phyloP scores from a whole-genome alignment of 106 monocot species.

The Narthecium ossifragum region DNA sequence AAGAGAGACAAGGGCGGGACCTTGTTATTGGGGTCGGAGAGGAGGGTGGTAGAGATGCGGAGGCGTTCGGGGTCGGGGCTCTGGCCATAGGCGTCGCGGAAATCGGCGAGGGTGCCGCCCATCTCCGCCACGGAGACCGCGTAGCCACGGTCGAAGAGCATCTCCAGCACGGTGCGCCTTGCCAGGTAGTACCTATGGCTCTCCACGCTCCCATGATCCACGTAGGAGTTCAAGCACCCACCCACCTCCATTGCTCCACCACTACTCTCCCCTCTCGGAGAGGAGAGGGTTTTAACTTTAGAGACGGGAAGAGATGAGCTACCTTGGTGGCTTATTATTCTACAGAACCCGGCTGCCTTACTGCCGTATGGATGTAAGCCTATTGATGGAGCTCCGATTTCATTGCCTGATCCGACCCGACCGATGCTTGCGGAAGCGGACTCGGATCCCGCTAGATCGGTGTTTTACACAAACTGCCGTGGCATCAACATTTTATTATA shows the following conservation, averaged over 20 bases:
- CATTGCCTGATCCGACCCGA: too few species aligned
- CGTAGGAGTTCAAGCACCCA: slow-evolving; percentile 40
- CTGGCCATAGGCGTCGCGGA: slow-evolving; percentile 34
- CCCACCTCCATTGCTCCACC: slow-evolving; percentile 1
- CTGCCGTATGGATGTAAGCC: too few species aligned
- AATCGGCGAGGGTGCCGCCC: slow-evolving; percentile 36
- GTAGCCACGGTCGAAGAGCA: slow-evolving; percentile 89
- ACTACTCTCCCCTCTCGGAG: not conserved
- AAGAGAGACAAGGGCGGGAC: slow-evolving; percentile 4
- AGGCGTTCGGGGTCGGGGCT: slow-evolving; percentile 33
- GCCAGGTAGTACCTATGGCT: slow-evolving; percentile 79
- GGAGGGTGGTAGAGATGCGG: slow-evolving; percentile 26
- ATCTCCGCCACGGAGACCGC: slow-evolving; percentile 26
- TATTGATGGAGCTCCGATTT: too few species aligned
- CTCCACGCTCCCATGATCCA: slow-evolving; percentile 65
- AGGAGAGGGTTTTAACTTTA: too few species aligned
- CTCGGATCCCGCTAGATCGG: too few species aligned
- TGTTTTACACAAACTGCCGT: too few species aligned
- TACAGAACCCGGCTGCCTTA: too few species aligned
- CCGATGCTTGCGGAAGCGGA: too few species aligned
- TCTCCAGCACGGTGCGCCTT: slow-evolving; percentile 68
- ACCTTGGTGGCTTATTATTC: too few species aligned
- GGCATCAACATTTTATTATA: too few species aligned
- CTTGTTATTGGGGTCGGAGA: slow-evolving; percentile 43
- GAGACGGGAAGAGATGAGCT: too few species aligned